Percentiles rank a stretch among this genome's conserved stretches.
Evolutionary conservation across 306 rosid species (phyloP).

Genomic region (Begonia masoniana): DNA sequence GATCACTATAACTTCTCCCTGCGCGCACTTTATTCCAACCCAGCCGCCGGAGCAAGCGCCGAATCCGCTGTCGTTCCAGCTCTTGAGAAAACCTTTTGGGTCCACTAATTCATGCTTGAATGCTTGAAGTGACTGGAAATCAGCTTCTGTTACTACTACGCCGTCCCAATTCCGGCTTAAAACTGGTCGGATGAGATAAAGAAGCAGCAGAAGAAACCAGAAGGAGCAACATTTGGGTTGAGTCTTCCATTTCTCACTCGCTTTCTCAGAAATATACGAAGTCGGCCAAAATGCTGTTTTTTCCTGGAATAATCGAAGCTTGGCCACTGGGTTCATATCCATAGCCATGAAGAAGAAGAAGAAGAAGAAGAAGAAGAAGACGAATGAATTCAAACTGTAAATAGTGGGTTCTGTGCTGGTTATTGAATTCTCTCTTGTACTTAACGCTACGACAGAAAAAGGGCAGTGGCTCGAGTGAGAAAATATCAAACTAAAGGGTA

Average conservation of each 20-base stretch:
- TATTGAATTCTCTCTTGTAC: too few species aligned
- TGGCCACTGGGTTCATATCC: conserved; percentile 11
- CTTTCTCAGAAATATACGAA: conserved; percentile 12
- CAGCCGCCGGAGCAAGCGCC: conserved; percentile 91
- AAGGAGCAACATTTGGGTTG: conserved; percentile 1
- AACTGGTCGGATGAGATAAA: conserved; percentile 16
- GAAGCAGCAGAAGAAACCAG: conserved; percentile 20
- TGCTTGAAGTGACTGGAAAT: conserved; percentile 67
- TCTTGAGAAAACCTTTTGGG: conserved; percentile 64
- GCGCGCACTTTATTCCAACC: conserved; percentile 86
- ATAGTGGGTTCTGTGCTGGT: too few species aligned
- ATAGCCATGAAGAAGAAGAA: too few species aligned
- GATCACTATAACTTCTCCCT: conserved; percentile 81
- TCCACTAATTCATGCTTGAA: conserved; percentile 68
- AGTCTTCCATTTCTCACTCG: conserved; percentile 23
- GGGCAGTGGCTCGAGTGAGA: background rate
- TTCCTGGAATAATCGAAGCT: conserved; percentile 11
- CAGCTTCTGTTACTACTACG: conserved; percentile 61
- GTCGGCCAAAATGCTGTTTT: conserved; percentile 11
- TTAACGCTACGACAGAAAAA: too few species aligned
- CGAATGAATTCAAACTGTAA: too few species aligned
- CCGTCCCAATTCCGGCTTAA: conserved; percentile 61
- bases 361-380: background rate
- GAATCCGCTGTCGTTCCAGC: conserved; percentile 77
- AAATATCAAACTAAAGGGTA: background rate